Evolutionary conservation across 2,329 filamentous ascomycete genomes (phyloP).

Genomic region (Pseudogymnoascus sp.): DNA sequence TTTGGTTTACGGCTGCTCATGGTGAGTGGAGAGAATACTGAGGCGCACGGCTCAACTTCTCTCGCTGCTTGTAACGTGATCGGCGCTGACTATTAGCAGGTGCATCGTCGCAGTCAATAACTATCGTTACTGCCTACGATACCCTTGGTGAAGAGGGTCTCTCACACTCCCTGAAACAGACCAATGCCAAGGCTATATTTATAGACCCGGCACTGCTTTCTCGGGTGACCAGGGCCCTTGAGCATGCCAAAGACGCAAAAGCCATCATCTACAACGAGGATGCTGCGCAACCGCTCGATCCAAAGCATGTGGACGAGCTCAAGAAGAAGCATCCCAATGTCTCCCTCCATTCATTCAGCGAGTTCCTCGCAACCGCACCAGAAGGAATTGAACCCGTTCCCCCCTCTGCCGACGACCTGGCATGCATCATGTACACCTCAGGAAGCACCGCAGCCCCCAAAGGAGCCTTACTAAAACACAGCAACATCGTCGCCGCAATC

Average conservation of each 20-base stretch:
- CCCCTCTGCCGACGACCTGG: slow-evolving; percentile 67
- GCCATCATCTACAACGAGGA: slow-evolving; percentile 55
- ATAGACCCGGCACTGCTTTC: slow-evolving; percentile 70
- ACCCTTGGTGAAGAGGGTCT: slow-evolving; percentile 80
- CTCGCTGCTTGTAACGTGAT: background rate
- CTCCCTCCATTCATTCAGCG: slow-evolving; percentile 46
- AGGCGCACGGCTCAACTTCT: background rate
- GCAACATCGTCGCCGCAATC: slow-evolving; percentile 38
- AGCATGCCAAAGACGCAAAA: slow-evolving; percentile 47
- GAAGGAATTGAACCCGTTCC: slow-evolving; percentile 61
- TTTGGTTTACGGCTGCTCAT: slow-evolving; percentile 79
- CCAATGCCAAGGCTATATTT: slow-evolving; percentile 74
- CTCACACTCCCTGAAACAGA: slow-evolving; percentile 78
- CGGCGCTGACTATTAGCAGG: background rate
- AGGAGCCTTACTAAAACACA: slow-evolving; percentile 44
- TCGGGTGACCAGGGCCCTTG: slow-evolving; percentile 48
- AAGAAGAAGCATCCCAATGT: slow-evolving; percentile 29
- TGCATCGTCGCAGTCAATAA: slow-evolving; percentile 74
- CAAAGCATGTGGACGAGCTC: slow-evolving; percentile 35
- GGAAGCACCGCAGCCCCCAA: slow-evolving; percentile 86
- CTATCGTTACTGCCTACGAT: slow-evolving; percentile 92
- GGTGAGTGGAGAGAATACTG: slow-evolving; percentile 30
- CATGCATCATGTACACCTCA: slow-evolving; percentile 81
- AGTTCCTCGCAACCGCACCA: slow-evolving; percentile 43
- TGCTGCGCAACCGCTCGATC: background rate